Conservation (phyloP, 2,329 filamentous ascomycete species). For the Tricladium varicosporioides region DNA sequence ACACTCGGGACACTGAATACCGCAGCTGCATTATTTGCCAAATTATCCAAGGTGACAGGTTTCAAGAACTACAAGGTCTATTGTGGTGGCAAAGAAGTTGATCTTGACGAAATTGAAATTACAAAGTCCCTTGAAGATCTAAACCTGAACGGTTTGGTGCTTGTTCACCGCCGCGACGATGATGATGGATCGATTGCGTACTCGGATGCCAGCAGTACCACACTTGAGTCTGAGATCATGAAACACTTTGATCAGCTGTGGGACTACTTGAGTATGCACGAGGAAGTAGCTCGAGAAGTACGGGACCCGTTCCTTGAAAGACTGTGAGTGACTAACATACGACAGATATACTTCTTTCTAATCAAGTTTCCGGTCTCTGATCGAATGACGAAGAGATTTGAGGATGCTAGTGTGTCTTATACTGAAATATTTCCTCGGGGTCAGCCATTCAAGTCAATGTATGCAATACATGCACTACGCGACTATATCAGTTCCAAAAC, state of each 20-base stretch:
- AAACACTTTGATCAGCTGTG: constrained; percentile 83
- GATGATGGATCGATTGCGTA: constrained; percentile 41
- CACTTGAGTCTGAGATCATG: constrained; percentile 75
- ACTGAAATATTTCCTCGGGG: constrained; percentile 64
- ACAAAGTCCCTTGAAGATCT: constrained; percentile 66
- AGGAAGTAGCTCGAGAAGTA: constrained; percentile 67
- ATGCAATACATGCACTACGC: constrained; percentile 65
- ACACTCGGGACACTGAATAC: constrained; percentile 71
- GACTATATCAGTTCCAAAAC: constrained; percentile 49
- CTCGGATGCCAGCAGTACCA: constrained; percentile 51
- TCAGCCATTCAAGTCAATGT: constrained; percentile 71
- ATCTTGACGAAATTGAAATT: constrained; percentile 57
- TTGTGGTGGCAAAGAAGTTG: constrained; percentile 63
- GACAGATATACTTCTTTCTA: constrained; percentile 68
- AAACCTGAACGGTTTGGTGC: constrained; percentile 63
- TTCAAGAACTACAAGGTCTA: constrained; percentile 76
- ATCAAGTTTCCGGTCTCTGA: constrained; percentile 67
- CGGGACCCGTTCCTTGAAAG: constrained; percentile 12
- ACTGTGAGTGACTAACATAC: constrained; percentile 4
- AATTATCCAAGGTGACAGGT: constrained; percentile 65
- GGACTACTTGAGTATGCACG: constrained; percentile 72
- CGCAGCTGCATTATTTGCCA: constrained; percentile 64
- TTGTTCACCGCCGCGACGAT: constrained; percentile 60
- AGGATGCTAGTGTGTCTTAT: constrained; percentile 50
- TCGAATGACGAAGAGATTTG: constrained; percentile 58